Percentiles rank a stretch among this genome's conserved stretches.
These are phyloP conservation scores for Boletus huronensis DNA, from an alignment of 768 basidiomycete species.

Conservation along the genomic window DNA sequence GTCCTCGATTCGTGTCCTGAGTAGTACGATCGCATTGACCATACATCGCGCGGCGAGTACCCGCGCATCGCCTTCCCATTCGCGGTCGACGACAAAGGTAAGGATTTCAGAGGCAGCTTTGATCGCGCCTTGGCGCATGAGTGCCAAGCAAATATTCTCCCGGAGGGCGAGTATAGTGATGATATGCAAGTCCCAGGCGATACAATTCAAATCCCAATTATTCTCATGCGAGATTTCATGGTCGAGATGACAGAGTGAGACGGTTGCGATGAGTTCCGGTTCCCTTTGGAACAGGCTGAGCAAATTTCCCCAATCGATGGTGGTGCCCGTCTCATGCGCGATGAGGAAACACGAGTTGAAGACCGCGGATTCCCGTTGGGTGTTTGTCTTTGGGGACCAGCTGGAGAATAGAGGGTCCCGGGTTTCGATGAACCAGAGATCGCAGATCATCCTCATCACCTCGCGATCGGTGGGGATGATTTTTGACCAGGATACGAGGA, in stretches of 20 bases:
- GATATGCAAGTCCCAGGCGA: conserved; percentile 31
- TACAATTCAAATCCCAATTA: conserved; percentile 20
- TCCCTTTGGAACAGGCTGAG: conserved; percentile 21
- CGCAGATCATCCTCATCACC: conserved; percentile 28
- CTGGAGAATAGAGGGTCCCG: conserved; percentile 23
- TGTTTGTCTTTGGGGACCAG: conserved; percentile 3
- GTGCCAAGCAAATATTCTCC: conserved; percentile 13
- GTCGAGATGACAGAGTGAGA: conserved; percentile 25
- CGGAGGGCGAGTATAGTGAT: conserved; percentile 20
- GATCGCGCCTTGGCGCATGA: conserved; percentile 25
- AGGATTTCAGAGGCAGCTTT: conserved; percentile 24
- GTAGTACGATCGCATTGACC: conserved; percentile 16
- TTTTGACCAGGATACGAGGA: conserved; percentile 28
- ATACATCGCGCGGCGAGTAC: conserved; percentile 22
- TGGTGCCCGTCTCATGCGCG: conserved; percentile 16
- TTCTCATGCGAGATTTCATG: conserved; percentile 19
- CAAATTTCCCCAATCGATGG: conserved; percentile 24
- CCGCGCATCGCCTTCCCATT: conserved; percentile 10
- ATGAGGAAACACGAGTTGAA: conserved; percentile 29
- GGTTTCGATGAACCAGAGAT: conserved; percentile 29
- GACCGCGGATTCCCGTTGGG: conserved; percentile 30
- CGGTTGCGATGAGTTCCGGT: conserved; percentile 16
- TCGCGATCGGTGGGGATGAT: conserved; percentile 22
- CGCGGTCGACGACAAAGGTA: conserved; percentile 9
- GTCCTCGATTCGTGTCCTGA: conserved; percentile 21